phyloP scores from a whole-genome alignment of 495 filamentous ascomycete species.

The Haplographium delicatum region DNA sequence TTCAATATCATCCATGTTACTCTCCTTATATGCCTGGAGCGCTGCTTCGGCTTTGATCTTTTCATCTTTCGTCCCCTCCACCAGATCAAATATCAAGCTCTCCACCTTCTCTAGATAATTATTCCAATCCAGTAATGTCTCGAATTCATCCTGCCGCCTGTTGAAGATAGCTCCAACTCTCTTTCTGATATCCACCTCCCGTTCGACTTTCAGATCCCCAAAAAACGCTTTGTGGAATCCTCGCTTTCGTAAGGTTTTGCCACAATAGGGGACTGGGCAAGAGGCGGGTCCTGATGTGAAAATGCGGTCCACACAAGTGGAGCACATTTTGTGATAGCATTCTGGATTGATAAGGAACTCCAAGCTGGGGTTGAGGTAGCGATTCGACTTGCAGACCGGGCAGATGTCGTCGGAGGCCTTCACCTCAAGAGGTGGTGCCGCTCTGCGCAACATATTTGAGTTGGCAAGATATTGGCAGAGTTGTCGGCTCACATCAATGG shows the following conservation, averaged over 20 bases:
- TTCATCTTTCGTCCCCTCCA: slow-evolving; percentile 61
- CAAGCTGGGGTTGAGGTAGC: slow-evolving; percentile 92
- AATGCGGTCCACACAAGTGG: slow-evolving; percentile 87
- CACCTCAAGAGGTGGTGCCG: slow-evolving; percentile 1
- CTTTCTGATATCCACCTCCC: slow-evolving; percentile 87
- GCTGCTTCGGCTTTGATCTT: slow-evolving; percentile 58
- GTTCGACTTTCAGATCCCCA: slow-evolving; percentile 81
- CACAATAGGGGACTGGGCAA: slow-evolving; percentile 85
- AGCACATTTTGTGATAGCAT: slow-evolving; percentile 99
- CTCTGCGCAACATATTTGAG: slow-evolving; percentile 9
- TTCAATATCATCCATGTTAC: slow-evolving; percentile 67
- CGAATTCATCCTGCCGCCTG: slow-evolving; percentile 83
- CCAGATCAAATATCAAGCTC: slow-evolving; percentile 81
- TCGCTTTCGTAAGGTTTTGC: slow-evolving; percentile 74
- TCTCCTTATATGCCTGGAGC: slow-evolving; percentile 60
- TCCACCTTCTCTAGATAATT: slow-evolving; percentile 94
- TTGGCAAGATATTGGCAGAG: too few relatives aligned
- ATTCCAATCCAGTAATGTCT: slow-evolving; percentile 74
- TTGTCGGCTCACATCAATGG: too few relatives aligned
- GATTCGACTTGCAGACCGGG: slow-evolving; percentile 91
- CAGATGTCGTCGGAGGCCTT: slow-evolving; percentile 64
- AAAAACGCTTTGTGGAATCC: slow-evolving; percentile 87
- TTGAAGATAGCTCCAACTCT: slow-evolving; percentile 82
- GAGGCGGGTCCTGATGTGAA: slow-evolving; percentile 86
- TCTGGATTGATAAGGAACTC: slow-evolving; percentile 92